These are phyloP conservation scores for Nothophoma quercina DNA, from an alignment of 2,329 filamentous ascomycete species.

Conservation along the genomic window DNA sequence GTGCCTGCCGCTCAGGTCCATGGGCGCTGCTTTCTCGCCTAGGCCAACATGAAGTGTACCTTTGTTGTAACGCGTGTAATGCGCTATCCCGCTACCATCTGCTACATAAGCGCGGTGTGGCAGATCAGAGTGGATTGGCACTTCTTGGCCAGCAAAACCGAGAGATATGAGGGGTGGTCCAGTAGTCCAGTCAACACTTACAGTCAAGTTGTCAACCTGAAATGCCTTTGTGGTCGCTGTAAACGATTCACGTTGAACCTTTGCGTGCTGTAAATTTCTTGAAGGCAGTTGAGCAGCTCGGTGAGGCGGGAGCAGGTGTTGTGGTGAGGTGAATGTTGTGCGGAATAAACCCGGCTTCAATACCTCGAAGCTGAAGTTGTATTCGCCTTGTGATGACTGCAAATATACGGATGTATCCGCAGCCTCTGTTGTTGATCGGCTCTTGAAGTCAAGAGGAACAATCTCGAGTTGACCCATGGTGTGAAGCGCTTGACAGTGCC, in stretches of 20 bases:
- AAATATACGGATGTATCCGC: slow-evolving; percentile 49
- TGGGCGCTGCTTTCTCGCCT: slow-evolving; percentile 75
- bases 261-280: slow-evolving; percentile 44
- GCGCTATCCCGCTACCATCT: slow-evolving; percentile 67
- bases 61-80: slow-evolving; percentile 70
- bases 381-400: slow-evolving; percentile 52
- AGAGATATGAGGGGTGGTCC: slow-evolving; percentile 65
- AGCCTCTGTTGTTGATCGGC: slow-evolving; percentile 28
- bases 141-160: slow-evolving; percentile 57
- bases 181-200: slow-evolving; percentile 65
- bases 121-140: slow-evolving; percentile 68
- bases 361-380: slow-evolving; percentile 69
- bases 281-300: slow-evolving; percentile 64
- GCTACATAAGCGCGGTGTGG: slow-evolving; percentile 70
- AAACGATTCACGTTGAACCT: slow-evolving; percentile 29
- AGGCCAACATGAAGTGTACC: slow-evolving; percentile 72
- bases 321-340: slow-evolving; percentile 69
- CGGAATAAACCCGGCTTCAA: slow-evolving; percentile 70
- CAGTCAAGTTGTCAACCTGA: slow-evolving; percentile 58
- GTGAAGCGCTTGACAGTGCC: slow-evolving; percentile 1
- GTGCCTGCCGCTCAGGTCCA: slow-evolving; percentile 72
- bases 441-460: slow-evolving; percentile 49
- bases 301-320: slow-evolving; percentile 70
- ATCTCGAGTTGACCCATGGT: slow-evolving; percentile 61
- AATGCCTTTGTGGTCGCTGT: slow-evolving; percentile 53